These are phyloP conservation scores for Bertia moriformis DNA, from an alignment of 2,329 filamentous ascomycete species.

Conservation along the genomic window DNA sequence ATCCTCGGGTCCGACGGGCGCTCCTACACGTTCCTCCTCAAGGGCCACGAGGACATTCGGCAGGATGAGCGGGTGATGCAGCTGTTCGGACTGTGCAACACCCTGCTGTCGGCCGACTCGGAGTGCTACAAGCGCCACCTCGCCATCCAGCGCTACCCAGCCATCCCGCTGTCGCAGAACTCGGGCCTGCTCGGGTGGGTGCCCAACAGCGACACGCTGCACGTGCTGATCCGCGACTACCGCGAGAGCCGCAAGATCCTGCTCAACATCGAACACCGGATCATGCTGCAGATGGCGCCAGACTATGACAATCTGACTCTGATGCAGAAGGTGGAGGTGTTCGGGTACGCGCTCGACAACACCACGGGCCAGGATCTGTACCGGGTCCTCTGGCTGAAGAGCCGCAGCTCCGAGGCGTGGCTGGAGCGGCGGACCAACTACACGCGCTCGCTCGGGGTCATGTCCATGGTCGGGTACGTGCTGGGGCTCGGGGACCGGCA, in stretches of 20 bases:
- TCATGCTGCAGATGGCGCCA: slow-evolving; percentile 98
- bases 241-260: slow-evolving; percentile 92
- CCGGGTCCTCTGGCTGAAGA: slow-evolving; percentile 95
- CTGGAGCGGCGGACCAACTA: slow-evolving; percentile 94
- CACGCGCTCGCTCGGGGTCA: slow-evolving; percentile 88
- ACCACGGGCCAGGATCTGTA: slow-evolving; percentile 98
- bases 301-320: slow-evolving; percentile 96
- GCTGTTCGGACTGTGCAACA: slow-evolving; percentile 92
- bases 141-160: slow-evolving; percentile 87
- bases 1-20: slow-evolving; percentile 79
- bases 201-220: slow-evolving; percentile 89
- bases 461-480: slow-evolving; percentile 99
- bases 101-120: slow-evolving; percentile 77
- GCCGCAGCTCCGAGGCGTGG: slow-evolving; percentile 95
- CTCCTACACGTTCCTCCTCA: slow-evolving; percentile 76
- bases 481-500: slow-evolving; percentile 91
- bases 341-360: slow-evolving; percentile 96
- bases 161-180: slow-evolving; percentile 92
- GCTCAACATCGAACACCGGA: slow-evolving; percentile 95
- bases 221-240: slow-evolving; percentile 92
- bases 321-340: slow-evolving; percentile 99
- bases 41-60: slow-evolving; percentile 95
- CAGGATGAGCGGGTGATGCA: slow-evolving; percentile 99
- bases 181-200: slow-evolving; percentile 94
- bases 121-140: slow-evolving; percentile 96